Percentiles rank a stretch among this genome's conserved stretches.
phyloP scores from a whole-genome alignment of 1,139 yeast species.

The Sugiyamaella novakii region DNA sequence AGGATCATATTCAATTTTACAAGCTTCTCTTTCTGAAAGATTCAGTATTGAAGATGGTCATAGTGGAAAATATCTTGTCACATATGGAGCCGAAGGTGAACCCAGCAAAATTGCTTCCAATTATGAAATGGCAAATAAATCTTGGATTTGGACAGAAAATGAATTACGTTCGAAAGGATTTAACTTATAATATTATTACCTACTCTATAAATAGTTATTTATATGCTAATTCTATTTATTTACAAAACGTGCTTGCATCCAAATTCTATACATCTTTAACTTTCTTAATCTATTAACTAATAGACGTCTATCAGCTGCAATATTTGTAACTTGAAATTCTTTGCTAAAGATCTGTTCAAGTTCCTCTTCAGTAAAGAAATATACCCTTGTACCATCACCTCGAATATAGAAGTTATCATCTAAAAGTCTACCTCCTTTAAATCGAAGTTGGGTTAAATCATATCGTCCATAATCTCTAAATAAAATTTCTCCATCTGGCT shows the following conservation, averaged over 20 bases:
- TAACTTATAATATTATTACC: constrained; percentile 2
- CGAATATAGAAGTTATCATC: constrained; percentile 94
- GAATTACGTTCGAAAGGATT: constrained; percentile 56
- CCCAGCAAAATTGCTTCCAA: constrained; percentile 64
- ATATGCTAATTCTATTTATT: constrained; percentile 8
- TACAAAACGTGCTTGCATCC: constrained; percentile 90
- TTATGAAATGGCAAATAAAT: constrained; percentile 63
- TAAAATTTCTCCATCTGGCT: constrained; percentile 88
- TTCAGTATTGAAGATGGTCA: constrained; percentile 52
- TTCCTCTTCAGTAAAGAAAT: constrained; percentile 94
- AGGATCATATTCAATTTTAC: constrained; percentile 68
- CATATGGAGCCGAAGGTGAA: constrained; percentile 57
- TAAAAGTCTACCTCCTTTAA: constrained; percentile 81
- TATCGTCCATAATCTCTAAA: constrained; percentile 96
- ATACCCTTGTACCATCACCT: constrained; percentile 98
- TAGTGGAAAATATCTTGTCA: constrained; percentile 68
- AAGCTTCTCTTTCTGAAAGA: constrained; percentile 61
- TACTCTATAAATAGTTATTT: background rate
- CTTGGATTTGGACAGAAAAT: constrained; percentile 84
- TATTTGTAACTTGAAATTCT: constrained; percentile 65
- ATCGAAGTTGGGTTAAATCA: constrained; percentile 92
- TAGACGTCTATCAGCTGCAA: constrained; percentile 88
- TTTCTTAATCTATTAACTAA: constrained; percentile 90
- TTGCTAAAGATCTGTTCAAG: constrained; percentile 69
- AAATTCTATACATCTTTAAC: constrained; percentile 92